These are phyloP conservation scores for Solanum pimpinellifolium DNA, from an alignment of 257 asterid species.

Conservation along the genomic window DNA sequence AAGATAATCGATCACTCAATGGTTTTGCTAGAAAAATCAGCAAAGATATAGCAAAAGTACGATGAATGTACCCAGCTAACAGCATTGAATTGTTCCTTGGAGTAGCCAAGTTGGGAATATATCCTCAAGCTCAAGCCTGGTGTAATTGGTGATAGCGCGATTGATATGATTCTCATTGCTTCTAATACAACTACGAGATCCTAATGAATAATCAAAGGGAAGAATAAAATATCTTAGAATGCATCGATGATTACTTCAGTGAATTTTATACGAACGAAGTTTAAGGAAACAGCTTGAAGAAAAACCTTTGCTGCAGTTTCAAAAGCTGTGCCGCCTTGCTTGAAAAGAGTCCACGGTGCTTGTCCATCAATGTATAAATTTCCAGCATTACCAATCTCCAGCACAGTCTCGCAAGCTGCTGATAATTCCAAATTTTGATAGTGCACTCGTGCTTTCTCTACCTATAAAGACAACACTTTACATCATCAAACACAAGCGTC, in stretches of 20 bases:
- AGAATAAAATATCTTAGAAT: background rate
- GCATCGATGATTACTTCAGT: background rate
- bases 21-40: background rate
- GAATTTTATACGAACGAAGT: background rate
- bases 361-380: constrained; percentile 62
- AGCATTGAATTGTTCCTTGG: constrained; percentile 64
- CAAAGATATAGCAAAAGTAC: constrained; percentile 10
- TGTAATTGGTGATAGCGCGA: constrained; percentile 74
- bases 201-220: constrained; percentile 18
- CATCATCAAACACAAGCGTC: background rate
- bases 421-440: constrained; percentile 72
- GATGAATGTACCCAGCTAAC: constrained; percentile 51
- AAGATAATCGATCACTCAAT: background rate
- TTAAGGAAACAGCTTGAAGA: background rate
- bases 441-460: constrained; percentile 39
- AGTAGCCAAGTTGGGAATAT: constrained; percentile 81
- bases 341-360: constrained; percentile 91
- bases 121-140: constrained; percentile 61
- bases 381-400: constrained; percentile 83
- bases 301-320: constrained; percentile 82
- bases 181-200: constrained; percentile 71
- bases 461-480: constrained; percentile 10
- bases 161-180: constrained; percentile 72
- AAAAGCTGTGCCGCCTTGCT: constrained; percentile 70
- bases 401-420: constrained; percentile 82